Evolutionary conservation across 352 stramenopile genomes (phyloP).

Genomic region (Achlya hypogyna): DNA sequence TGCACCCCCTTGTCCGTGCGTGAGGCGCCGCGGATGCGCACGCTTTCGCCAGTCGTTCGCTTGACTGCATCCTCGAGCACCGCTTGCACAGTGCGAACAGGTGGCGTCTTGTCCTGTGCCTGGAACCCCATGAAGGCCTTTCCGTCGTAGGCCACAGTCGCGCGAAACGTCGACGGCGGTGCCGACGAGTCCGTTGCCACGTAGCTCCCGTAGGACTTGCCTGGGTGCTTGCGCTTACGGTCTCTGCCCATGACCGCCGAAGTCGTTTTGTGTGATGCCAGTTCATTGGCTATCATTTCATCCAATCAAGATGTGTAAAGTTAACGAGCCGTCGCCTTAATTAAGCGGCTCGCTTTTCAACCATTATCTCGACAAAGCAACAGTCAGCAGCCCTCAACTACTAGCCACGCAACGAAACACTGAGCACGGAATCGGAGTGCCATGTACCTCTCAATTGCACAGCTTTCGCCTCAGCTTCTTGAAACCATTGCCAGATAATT

Average conservation of each 20-base stretch:
- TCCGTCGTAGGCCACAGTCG: constrained; percentile 56
- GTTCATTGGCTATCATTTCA: neutral
- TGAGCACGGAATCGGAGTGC: too few relatives aligned
- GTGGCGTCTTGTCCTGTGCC: constrained; percentile 44
- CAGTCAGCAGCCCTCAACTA: too few relatives aligned
- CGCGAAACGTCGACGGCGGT: constrained; percentile 19
- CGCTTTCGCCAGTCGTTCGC: constrained; percentile 53
- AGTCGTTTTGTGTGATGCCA: too few relatives aligned
- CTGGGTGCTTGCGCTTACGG: neutral
- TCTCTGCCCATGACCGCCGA: neutral
- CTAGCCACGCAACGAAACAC: too few relatives aligned
- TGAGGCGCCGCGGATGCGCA: constrained; percentile 79
- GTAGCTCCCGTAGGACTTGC: neutral
- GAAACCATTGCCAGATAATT: too few relatives aligned
- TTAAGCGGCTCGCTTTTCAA: too few relatives aligned
- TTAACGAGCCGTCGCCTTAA: too few relatives aligned
- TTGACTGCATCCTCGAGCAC: constrained; percentile 56
- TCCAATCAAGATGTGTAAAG: too few relatives aligned
- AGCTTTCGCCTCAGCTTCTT: too few relatives aligned
- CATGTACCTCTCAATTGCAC: too few relatives aligned
- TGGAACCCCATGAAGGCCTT: constrained; percentile 70
- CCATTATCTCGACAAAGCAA: too few relatives aligned
- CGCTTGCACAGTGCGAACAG: constrained; percentile 56
- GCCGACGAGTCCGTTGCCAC: neutral
- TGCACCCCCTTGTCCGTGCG: constrained; percentile 91